Evolutionary conservation across 2,329 filamentous ascomycete species (phyloP).

Genomic region (Septoria linicola): DNA sequence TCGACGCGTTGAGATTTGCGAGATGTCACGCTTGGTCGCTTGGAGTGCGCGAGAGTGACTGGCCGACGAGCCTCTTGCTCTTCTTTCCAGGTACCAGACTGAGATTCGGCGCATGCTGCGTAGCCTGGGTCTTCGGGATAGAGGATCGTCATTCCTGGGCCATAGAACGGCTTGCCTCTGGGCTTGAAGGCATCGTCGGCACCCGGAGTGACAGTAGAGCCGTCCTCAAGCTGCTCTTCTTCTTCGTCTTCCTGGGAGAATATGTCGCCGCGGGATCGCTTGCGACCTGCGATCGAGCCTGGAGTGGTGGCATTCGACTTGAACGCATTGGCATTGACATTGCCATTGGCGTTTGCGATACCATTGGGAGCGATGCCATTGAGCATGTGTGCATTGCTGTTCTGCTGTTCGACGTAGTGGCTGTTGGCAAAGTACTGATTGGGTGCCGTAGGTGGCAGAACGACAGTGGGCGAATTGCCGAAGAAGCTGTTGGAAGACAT

Average conservation of each 20-base stretch:
- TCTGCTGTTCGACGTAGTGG: conserved; percentile 29
- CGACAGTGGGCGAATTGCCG: conserved; percentile 48
- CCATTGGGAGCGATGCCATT: conserved; percentile 30
- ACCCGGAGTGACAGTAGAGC: conserved; percentile 45
- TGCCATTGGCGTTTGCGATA: conserved; percentile 24
- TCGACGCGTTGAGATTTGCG: conserved; percentile 68
- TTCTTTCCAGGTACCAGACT: conserved; percentile 72
- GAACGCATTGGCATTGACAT: conserved; percentile 17
- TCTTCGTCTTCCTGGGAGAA: conserved; percentile 59
- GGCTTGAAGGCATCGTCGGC: conserved; percentile 52
- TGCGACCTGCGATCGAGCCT: conserved; percentile 59
- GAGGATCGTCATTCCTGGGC: conserved; percentile 71
- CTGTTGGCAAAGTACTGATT: conserved; percentile 35
- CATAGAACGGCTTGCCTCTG: conserved; percentile 67
- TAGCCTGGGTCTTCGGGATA: conserved; percentile 61
- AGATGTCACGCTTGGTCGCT: conserved; percentile 57
- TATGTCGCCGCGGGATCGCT: conserved; percentile 74
- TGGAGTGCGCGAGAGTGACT: conserved; percentile 39
- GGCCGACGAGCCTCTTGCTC: conserved; percentile 49
- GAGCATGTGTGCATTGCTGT: conserved; percentile 21
- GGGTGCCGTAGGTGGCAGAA: conserved; percentile 45
- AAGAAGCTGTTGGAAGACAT: conserved; percentile 42
- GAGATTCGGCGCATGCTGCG: conserved; percentile 58
- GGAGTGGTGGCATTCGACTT: conserved; percentile 29
- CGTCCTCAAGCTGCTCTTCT: conserved; percentile 50